phyloP scores from a whole-genome alignment of 192 early-diverging fungal species.

The Coemansia reversa region DNA sequence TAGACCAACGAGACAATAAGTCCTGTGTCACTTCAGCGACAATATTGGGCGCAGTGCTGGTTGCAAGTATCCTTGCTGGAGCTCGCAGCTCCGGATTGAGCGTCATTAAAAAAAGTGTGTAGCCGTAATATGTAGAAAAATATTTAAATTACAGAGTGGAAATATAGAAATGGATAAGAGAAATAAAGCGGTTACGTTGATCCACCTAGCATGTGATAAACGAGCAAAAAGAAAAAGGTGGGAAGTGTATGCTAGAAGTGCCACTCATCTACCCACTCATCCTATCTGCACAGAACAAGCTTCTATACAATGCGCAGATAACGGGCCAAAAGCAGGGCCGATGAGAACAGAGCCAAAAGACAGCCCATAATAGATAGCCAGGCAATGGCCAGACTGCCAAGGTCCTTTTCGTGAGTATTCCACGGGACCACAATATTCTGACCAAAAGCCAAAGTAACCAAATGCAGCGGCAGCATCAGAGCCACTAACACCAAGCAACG shows the following conservation, averaged over 20 bases:
- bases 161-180: background rate
- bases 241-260: constrained; percentile 7
- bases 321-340: constrained; percentile 20
- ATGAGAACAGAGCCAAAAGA: constrained; percentile 32
- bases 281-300: too few species aligned
- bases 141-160: background rate
- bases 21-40: constrained; percentile 33
- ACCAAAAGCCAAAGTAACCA: constrained; percentile 63
- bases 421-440: constrained; percentile 67
- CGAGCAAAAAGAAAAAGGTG: background rate
- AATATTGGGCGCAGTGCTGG: constrained; percentile 14
- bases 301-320: background rate
- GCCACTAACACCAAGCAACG: constrained; percentile 28
- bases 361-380: constrained; percentile 62
- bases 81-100: constrained; percentile 18
- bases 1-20: constrained; percentile 6
- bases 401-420: constrained; percentile 35
- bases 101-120: background rate
- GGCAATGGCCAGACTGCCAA: constrained; percentile 16
- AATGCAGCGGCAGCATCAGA: constrained; percentile 61
- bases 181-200: constrained; percentile 1
- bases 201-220: constrained; percentile 5
- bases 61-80: constrained; percentile 24
- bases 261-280: background rate
- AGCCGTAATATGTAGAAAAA: background rate